Evolutionary conservation across 2,329 filamentous ascomycete species (phyloP), one percentile per base, ranked within the genome.

Genomic region (Leptographium lundbergii): DNA sequence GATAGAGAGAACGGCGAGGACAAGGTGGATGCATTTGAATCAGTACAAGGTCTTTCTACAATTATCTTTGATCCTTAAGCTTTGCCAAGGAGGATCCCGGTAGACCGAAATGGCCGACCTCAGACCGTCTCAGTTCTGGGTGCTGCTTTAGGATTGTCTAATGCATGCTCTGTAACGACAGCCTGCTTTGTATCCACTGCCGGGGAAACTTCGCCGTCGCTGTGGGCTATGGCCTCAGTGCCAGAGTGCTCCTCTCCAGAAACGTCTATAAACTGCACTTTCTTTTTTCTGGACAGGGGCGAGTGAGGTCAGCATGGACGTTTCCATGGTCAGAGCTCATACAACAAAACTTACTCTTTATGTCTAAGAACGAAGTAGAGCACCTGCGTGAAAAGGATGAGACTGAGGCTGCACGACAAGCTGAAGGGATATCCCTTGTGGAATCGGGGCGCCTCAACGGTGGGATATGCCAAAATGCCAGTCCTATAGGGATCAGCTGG

Each of bases 391-490:
- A 56, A 32, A 19, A 45, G 4, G 13, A 56, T 56, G n/a, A 56
- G 39, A 25, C 14, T 13, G 24, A 56, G 9, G 24, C 22, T 6
- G n/a, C 54, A 56, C 5, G 54, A 29, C 13, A 60, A 42, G n/a
- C 59, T 58, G 56, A 73, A 74, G 0, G 70, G 65, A 47, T 72
- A 77, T 1, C 75, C 75, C 59, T 76, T 77, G 0, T 69, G 68
- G 56, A 70, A 78, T 2, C 69, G 62, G 1, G 75, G 75, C 0
- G 70, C 70, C 60, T 78, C 74, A 3, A 74, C 70, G 0, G 75
- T 77, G 0, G 69, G 70, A 62, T 80, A 84, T 0, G 76, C 74
- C 14, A 83, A 65, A 2, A 82, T 27, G 5, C 39, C 36, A 13
- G 25, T 56, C 54, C 54, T 56, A 19, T 13, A 11, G 47, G 24